phyloP scores from a whole-genome alignment of 2,329 filamentous ascomycete species.

The Xylaria sp. region DNA sequence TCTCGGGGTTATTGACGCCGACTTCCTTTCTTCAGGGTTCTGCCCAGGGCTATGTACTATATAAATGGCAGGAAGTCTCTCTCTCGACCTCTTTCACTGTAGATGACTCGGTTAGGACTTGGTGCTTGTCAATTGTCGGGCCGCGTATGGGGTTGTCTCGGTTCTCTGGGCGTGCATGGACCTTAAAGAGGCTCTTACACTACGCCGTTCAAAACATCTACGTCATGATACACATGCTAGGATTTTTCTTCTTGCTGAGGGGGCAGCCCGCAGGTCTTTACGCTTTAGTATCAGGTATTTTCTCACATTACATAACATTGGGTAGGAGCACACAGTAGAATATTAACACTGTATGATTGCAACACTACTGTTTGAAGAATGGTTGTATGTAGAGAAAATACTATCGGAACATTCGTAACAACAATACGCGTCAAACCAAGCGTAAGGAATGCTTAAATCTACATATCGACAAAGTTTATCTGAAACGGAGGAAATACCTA shows the following conservation, averaged over 20 bases:
- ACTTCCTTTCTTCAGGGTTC: too few relatives aligned
- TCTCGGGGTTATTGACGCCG: too few relatives aligned
- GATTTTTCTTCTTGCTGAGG: too few relatives aligned
- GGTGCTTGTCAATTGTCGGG: not conserved
- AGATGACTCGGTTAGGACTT: not conserved
- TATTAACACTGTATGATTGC: too few relatives aligned
- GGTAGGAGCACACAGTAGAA: not conserved
- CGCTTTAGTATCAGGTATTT: too few relatives aligned
- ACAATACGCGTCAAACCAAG: not conserved
- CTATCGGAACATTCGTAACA: not conserved
- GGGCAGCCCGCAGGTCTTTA: too few relatives aligned
- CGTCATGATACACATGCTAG: slow-evolving; percentile 19
- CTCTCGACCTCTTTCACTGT: not conserved
- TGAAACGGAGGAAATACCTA: not conserved
- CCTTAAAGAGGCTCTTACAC: slow-evolving; percentile 18
- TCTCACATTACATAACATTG: not conserved
- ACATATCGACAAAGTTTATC: not conserved
- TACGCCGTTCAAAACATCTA: slow-evolving; percentile 19
- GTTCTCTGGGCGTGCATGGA: slow-evolving; percentile 23
- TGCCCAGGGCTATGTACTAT: too few relatives aligned
- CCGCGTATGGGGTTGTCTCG: slow-evolving; percentile 25
- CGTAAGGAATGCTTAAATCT: not conserved
- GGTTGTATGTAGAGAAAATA: not conserved
- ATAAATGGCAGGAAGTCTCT: not conserved
- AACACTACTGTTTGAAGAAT: too few relatives aligned